Evolutionary conservation across 495 filamentous ascomycete species (phyloP), one percentile per base, ranked within the genome.

Genomic region (Aspergillus steynii): DNA sequence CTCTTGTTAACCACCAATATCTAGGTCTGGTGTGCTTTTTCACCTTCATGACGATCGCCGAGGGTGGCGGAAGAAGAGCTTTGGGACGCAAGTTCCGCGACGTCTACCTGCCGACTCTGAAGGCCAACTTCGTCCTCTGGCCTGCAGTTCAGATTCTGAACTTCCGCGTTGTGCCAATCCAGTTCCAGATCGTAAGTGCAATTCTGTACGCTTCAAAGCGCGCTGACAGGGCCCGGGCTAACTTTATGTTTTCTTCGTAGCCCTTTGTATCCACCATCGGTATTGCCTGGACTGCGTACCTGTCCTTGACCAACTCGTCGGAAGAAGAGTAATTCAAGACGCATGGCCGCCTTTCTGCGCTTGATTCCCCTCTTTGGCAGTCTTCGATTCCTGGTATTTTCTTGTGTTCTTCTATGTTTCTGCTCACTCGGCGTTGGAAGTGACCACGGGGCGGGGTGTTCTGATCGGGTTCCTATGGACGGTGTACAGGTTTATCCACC

Each of bases 261-360:
- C 96, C 96, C 2, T 97, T 99, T 71, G 96, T 97, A 12, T 97
- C 93, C 4, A 94, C 90, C 29, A 78, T 99, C 58, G 96, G 96
- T 82, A 97, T 99, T 65, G 93, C 92, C 51, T 99, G 96, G 96
- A 99, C 96, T n/a, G 93, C 92, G 27, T 99, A 97, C 72, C 85
- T 99, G 29, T 97, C 93, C 0, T 83, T 99, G 4, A 95, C 91
- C 57, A 99, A 98, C 72, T 89, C 93, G 29, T 77, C 93, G 0
- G 92, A 94, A 54, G 88, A 96, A 55, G 70, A 75, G 37, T 76
- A 68, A 71, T 26, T 48, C 15, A 27, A 29, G 15, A 26, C 29
- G 14, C 45, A 29, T 27, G 5, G 8, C 15, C 32, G 7, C 27
- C 15, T 25, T 55, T 27, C 15, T 6, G 37, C 37, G 10, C 12